These are phyloP conservation scores for Daucus carota DNA, from an alignment of 129 eudicot species.

Conservation along the genomic window DH1_v3.0 NC_030384.2:44185001-44185500, in stretches of 20 bases:
- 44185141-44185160: constrained; percentile 42
- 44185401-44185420: neutral
- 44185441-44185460: neutral
- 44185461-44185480: neutral
- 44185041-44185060: neutral
- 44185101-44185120: constrained; percentile 64
- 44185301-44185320: neutral
- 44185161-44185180: constrained; percentile 75
- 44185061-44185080: neutral
- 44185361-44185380: neutral
- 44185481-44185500: neutral
- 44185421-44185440: neutral
- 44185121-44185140: constrained; percentile 57
- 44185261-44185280: neutral
- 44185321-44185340: neutral
- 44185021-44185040: neutral
- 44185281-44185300: neutral
- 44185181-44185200: constrained; percentile 61
- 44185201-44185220: constrained; percentile 87
- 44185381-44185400: neutral
- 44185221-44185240: constrained; percentile 77
- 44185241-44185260: constrained; percentile 95
- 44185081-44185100: constrained; percentile 63
- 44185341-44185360: neutral
- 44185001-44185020: neutral